Base-by-base conservation (phyloP, 495 filamentous ascomycete genomes). In the Hypoxylon cercidicola region DNA sequence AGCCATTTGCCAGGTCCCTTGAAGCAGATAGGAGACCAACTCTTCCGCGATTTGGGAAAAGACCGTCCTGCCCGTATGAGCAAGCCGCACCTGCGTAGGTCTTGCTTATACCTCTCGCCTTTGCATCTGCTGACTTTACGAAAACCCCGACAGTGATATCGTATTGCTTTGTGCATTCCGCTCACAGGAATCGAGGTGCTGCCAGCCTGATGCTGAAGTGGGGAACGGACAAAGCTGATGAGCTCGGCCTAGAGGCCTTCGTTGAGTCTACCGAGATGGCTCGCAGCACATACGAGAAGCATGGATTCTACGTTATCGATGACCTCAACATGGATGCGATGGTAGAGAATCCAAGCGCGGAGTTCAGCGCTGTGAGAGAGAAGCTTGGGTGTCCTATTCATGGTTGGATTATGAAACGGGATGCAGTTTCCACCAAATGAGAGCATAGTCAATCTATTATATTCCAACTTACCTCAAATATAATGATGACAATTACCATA, bases 261-360 rank as follows among this genome's bases (percentile, higher is more conserved):
- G 72, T 80, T 4, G 77, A 80, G 64, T 66, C 75, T 32, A 77
- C 75, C 9, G 74, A 73, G 25, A 62, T 62, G 15, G 78, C 74
- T 12, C 73, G 74, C 20, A 51, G 56, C 4, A 53, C 70, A n/a
- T 80, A 80, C 43, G 69, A 76, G 57, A 62, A 65, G 30, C 48
- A 70, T 48, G 77, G 75, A 16, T 80, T 72, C 39, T 48, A 52
- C 19, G 52, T 64, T 16, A 40, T 64, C 13, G 52, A 32, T 16
- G 60, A 64, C 0, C 51, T 64, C 10, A 37, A 51, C n/a, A 47
- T 64, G 13, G 60, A 64, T 34, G 60, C 60, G 5, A 30, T 44
- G 12, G 28, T 40, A 32, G 60, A 64, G 5, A 50, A 51, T 11
- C 52, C 52, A 0, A 57, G 23, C n/a, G 35, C 45, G 19, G 60